phyloP scores from a whole-genome alignment of 345 rosid genomes.

The Isatis tinctoria region DNA sequence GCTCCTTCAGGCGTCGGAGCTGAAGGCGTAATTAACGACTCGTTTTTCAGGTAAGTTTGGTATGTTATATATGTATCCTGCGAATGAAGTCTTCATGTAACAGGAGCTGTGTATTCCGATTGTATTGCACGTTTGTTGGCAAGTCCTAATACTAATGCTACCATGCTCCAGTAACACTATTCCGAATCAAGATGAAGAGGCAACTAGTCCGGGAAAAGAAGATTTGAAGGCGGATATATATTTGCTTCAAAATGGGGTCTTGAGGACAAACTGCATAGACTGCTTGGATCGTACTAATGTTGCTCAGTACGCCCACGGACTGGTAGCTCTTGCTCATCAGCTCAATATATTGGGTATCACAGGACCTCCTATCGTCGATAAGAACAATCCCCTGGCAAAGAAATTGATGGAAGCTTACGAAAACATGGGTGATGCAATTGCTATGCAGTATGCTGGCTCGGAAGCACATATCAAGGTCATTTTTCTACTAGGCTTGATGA shows the following conservation, averaged over 20 bases:
- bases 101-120: neutral
- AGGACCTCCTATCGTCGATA: slow-evolving; percentile 50
- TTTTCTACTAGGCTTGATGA: neutral
- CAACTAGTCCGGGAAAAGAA: slow-evolving; percentile 21
- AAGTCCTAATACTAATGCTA: slow-evolving; percentile 19
- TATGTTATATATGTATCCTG: neutral
- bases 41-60: slow-evolving; percentile 54
- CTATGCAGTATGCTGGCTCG: slow-evolving; percentile 92
- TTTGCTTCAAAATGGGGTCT: slow-evolving; percentile 64
- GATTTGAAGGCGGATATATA: slow-evolving; percentile 29
- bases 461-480: slow-evolving; percentile 89
- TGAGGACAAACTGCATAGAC: slow-evolving; percentile 93
- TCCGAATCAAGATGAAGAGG: slow-evolving; percentile 30
- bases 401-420: slow-evolving; percentile 69
- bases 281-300: slow-evolving; percentile 94
- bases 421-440: slow-evolving; percentile 83
- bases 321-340: slow-evolving; percentile 73
- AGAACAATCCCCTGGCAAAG: slow-evolving; percentile 59
- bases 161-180: slow-evolving; percentile 43
- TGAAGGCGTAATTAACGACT: slow-evolving; percentile 31
- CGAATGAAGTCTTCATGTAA: neutral
- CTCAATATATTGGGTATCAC: slow-evolving; percentile 55
- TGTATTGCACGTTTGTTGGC: neutral
- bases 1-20: slow-evolving; percentile 41
- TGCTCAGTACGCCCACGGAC: slow-evolving; percentile 83